Base-by-base conservation (phyloP, 1,284 basidiomycete genomes). In the Termitomyces sp. region DNA sequence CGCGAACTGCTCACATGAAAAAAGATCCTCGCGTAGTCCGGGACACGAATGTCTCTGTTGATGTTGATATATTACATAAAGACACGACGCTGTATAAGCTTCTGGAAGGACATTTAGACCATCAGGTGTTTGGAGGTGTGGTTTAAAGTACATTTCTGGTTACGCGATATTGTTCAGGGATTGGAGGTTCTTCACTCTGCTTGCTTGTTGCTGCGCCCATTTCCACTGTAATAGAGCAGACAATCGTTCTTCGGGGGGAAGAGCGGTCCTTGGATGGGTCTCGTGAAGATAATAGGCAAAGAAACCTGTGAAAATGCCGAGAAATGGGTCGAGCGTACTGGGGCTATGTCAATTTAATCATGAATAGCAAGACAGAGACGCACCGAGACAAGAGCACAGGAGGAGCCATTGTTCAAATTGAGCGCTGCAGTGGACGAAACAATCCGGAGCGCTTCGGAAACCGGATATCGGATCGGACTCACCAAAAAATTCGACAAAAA, bases 201-300 rank as follows among this genome's bases (percentile, higher is more conserved):
- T 58, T 52, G 67, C 53, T 50, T 68, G 70, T 41, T 68, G 68
- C 58, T 71, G 72, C 3, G 62, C 63, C 76, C 79, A 83, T 68
- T 89, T 92, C 91, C 92, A 94, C 21, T 65, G 70, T 15, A 87
- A 56, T 36, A 95, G 79, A 45, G 80, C 74, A 6, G 67, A 58
- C 21, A 95, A 72, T 33, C 79, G 82, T 60, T 91, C 78, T 7
- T 87, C 84, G n/a, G 77, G 73, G 1, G 81, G 74, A 13, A 86
- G 78, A 9, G 82, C 84, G 1, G 86, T 90, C 49, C 92, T 83
- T 5, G 92, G 92, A 68, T 94, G 86, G 39, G 78, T 88, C 69
- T 94, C 92, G 70, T 90, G 82, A 21, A 95, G 80, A 67, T 90
- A 84, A 69, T 86, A 94, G 1, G 92, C 92, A 42, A 94, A 73